Base-by-base conservation (phyloP, 805 yeast genomes). In the Kurtzmaniella cleridarum region DNA sequence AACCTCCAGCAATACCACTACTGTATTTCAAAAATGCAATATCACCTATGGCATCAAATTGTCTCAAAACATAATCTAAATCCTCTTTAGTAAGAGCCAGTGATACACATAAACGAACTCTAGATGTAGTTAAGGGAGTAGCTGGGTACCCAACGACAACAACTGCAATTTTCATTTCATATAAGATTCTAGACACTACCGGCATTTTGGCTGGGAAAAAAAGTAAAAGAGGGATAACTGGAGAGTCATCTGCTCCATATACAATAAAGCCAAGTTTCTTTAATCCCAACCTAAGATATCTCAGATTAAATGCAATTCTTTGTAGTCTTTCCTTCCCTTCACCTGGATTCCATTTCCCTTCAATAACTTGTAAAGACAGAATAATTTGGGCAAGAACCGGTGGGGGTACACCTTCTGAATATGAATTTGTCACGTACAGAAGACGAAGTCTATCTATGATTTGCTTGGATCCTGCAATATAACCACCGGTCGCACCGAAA, bases 401-500 rank as follows among this genome's bases (percentile, higher is more conserved):
- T 5, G 96, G 91, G n/a, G 96, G 79, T 30, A 82, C 81, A 10
- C 93, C 69, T 65, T 93, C 99, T 32, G 93, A 81, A 55, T 89
- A 86, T 32, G 69, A 72, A 47, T 81, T 77, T 24, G 90, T 83
- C 47, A 87, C 73, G 51, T 86, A 78, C 51, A 78, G 81, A 30
- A 84, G 51, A 62, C 90, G 78, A 45, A 93, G 67, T 51, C 81
- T 76, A 51, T 88, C 90, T 36, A 91, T 82, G 26, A 87, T 64
- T 35, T 62, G 65, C 54, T 79, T 73, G 46, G 72, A 72, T 34
- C 84, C 95, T n/a, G 96, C 91, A 46, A 93, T 69, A 59, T 93
- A 93, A 34, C 98, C 99, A 55, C 99, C 99, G 31, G 98, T 88
- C 13, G 98, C 98, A 59, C 99, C 98, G 60, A 93, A 93, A 1